These are phyloP conservation scores for Alternaria brassicae DNA, from an alignment of 2,329 filamentous ascomycete genomes.

Conservation along the genomic window DNA sequence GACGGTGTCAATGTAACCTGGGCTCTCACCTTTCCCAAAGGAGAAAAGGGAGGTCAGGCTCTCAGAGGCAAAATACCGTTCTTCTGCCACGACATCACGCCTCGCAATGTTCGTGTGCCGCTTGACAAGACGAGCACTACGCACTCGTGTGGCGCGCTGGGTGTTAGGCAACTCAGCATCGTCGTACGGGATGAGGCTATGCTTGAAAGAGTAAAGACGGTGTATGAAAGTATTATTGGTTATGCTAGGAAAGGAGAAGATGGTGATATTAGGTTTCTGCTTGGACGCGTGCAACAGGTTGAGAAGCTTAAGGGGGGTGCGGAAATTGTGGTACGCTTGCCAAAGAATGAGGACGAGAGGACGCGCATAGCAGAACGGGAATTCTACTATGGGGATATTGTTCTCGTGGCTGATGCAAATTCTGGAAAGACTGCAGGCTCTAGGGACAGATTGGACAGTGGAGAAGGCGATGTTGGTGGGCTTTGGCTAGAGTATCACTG, in stretches of 20 bases:
- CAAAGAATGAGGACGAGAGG: slow-evolving; percentile 28
- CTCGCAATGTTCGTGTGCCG: slow-evolving; percentile 64
- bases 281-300: slow-evolving; percentile 25
- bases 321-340: slow-evolving; percentile 29
- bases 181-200: slow-evolving; percentile 28
- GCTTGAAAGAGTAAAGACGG: slow-evolving; percentile 19
- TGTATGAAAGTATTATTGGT: slow-evolving; percentile 29
- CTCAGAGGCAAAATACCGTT: slow-evolving; percentile 65
- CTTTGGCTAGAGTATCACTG: slow-evolving; percentile 37
- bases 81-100: slow-evolving; percentile 66
- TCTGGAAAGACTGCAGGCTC: slow-evolving; percentile 23
- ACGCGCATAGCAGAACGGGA: slow-evolving; percentile 18
- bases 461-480: slow-evolving; percentile 25
- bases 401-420: slow-evolving; percentile 24
- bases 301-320: slow-evolving; percentile 22
- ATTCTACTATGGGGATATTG: slow-evolving; percentile 40
- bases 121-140: slow-evolving; percentile 46
- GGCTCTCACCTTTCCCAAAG: slow-evolving; percentile 62
- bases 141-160: slow-evolving; percentile 62
- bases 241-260: not conserved
- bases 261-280: slow-evolving; percentile 19
- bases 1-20: slow-evolving; percentile 67
- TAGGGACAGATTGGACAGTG: slow-evolving; percentile 27
- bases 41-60: slow-evolving; percentile 43
- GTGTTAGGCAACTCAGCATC: slow-evolving; percentile 46